phyloP scores from a whole-genome alignment of 352 stramenopile species.

The Globisporangium iwayamae region DNA sequence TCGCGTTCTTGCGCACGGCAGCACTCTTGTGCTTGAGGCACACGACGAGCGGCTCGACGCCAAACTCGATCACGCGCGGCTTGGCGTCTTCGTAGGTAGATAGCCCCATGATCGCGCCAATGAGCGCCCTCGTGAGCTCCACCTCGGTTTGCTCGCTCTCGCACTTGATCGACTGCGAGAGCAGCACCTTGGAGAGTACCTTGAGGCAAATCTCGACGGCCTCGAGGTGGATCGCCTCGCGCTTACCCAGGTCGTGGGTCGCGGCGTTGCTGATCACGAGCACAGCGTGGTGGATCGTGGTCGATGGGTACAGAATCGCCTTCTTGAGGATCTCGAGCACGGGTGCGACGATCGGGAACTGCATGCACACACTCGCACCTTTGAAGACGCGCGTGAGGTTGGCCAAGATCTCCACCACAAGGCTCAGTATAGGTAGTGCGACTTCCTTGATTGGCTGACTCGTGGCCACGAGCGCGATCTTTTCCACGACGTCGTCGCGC shows the following conservation, averaged over 20 bases:
- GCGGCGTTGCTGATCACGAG: slow-evolving; percentile 52
- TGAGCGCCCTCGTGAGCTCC: slow-evolving; percentile 52
- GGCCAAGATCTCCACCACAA: slow-evolving; percentile 39
- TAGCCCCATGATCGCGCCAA: slow-evolving; percentile 62
- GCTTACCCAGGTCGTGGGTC: slow-evolving; percentile 53
- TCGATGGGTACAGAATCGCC: slow-evolving; percentile 33
- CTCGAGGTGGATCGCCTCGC: slow-evolving; percentile 37
- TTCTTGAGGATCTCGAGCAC: slow-evolving; percentile 62
- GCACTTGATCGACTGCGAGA: slow-evolving; percentile 39
- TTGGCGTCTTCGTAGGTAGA: slow-evolving; percentile 69
- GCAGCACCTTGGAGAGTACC: slow-evolving; percentile 45
- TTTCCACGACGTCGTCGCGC: slow-evolving; percentile 34
- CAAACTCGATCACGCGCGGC: slow-evolving; percentile 60
- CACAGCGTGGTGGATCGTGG: slow-evolving; percentile 36
- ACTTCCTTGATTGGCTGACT: slow-evolving; percentile 37
- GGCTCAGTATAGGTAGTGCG: slow-evolving; percentile 29
- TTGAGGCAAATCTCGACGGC: slow-evolving; percentile 58
- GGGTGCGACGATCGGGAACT: slow-evolving; percentile 39
- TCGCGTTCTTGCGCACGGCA: slow-evolving; percentile 45
- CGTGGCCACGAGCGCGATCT: slow-evolving; percentile 45
- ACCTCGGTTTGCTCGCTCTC: slow-evolving; percentile 30
- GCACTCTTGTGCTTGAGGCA: slow-evolving; percentile 48
- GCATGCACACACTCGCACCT: slow-evolving; percentile 35
- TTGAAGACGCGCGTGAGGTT: slow-evolving; percentile 59
- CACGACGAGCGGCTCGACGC: slow-evolving; percentile 54